Evolutionary conservation across 2,329 filamentous ascomycete genomes (phyloP).

Genomic region (Fusarium brachygibbosum): DNA sequence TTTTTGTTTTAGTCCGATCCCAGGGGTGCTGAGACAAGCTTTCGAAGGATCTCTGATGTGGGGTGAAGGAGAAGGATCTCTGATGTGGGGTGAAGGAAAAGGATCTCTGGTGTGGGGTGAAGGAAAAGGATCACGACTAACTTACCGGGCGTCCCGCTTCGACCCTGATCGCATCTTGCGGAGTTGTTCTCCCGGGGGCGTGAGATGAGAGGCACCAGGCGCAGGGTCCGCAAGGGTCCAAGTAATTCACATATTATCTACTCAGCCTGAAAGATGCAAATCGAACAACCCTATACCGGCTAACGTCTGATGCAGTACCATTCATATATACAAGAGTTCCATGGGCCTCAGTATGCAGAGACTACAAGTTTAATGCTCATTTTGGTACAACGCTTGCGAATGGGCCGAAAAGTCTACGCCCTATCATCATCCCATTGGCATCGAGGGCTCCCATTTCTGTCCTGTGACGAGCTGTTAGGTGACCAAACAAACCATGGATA

Average conservation of each 20-base stretch:
- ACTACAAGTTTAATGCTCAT: conserved; percentile 8
- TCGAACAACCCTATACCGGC: conserved; percentile 5
- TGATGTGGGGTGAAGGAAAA: background rate
- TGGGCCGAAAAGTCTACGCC: conserved; percentile 1
- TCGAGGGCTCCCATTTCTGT: conserved; percentile 2
- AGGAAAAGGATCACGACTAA: background rate
- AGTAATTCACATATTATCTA: conserved; percentile 2
- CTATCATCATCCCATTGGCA: background rate
- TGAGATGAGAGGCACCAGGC: conserved; percentile 2
- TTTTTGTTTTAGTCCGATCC: background rate
- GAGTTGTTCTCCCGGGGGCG: background rate
- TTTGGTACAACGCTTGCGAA: background rate
- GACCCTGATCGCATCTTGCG: background rate
- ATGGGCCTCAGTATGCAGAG: conserved; percentile 1
- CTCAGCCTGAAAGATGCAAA: conserved; percentile 7
- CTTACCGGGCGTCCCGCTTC: background rate
- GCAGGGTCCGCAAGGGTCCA: conserved; percentile 6
- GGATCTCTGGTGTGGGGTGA: background rate
- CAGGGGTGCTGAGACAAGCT: conserved; percentile 1
- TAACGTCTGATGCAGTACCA: background rate
- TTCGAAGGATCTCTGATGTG: conserved; percentile 3
- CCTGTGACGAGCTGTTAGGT: conserved; percentile 11
- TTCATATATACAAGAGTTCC: conserved; percentile 9
- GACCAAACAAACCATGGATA: conserved; percentile 3
- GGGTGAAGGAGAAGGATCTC: conserved; percentile 1